These are phyloP conservation scores for barley (Hordeum vulgare) DNA, from an alignment of 176 grass and related monocot species.

Conservation along the genomic window DNA sequence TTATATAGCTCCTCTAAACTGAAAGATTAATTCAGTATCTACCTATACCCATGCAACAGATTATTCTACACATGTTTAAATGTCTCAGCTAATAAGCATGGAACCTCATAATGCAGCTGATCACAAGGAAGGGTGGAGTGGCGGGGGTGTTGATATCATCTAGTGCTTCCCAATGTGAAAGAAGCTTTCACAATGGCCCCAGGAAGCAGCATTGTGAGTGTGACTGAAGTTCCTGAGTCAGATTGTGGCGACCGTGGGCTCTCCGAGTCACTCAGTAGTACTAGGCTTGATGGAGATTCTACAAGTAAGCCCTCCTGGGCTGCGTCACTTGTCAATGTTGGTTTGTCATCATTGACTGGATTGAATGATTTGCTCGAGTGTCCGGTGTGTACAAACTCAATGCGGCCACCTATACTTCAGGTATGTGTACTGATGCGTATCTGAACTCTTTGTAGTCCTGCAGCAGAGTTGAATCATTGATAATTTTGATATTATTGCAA, in stretches of 20 bases:
- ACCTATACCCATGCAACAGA: background rate
- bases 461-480: background rate
- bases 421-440: slow-evolving; percentile 15
- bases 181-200: slow-evolving; percentile 31
- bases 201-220: slow-evolving; percentile 42
- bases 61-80: background rate
- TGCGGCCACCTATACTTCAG: slow-evolving; percentile 66
- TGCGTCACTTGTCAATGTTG: slow-evolving; percentile 23
- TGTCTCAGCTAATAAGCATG: slow-evolving; percentile 6
- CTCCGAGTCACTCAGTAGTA: slow-evolving; percentile 30
- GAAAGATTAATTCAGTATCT: background rate
- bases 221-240: slow-evolving; percentile 34
- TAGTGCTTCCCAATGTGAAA: slow-evolving; percentile 24
- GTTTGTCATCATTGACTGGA: slow-evolving; percentile 38
- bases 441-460: background rate
- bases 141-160: background rate
- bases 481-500: background rate
- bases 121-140: slow-evolving; percentile 28
- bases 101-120: slow-evolving; percentile 19
- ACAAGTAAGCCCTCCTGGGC: slow-evolving; percentile 43
- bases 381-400: slow-evolving; percentile 61
- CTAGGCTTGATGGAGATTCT: slow-evolving; percentile 28
- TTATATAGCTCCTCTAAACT: background rate
- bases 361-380: slow-evolving; percentile 61
- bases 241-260: slow-evolving; percentile 33